Evolutionary conservation across 768 basidiomycete genomes (phyloP).

Genomic region (Lactarius vividus): DNA sequence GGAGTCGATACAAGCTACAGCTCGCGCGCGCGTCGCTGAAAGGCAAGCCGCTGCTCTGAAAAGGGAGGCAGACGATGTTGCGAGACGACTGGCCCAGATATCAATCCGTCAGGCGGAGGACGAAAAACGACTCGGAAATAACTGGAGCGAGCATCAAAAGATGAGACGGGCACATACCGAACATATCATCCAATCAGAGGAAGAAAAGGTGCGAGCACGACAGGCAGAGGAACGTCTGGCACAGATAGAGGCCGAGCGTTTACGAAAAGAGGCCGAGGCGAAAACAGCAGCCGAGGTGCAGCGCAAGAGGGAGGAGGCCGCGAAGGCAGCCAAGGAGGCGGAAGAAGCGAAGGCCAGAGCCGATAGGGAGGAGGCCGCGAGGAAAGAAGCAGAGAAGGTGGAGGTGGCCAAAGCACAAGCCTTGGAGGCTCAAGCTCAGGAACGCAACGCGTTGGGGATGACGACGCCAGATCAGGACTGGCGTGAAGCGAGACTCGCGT

Average conservation of each 20-base stretch:
- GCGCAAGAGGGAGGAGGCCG: conserved; percentile 32
- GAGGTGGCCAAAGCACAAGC: conserved; percentile 38
- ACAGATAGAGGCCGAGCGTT: conserved; percentile 49
- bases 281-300: conserved; percentile 31
- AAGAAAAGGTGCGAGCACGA: conserved; percentile 51
- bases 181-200: conserved; percentile 57
- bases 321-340: conserved; percentile 28
- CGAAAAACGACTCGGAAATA: conserved; percentile 43
- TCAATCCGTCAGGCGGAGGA: conserved; percentile 46
- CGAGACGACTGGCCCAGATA: conserved; percentile 43
- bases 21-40: conserved; percentile 30
- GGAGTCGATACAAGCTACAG: conserved; percentile 23
- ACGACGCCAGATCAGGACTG: conserved; percentile 63
- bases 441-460: conserved; percentile 48
- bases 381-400: conserved; percentile 32
- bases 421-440: conserved; percentile 39
- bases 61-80: conserved; percentile 53
- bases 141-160: conserved; percentile 46
- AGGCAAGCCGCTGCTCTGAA: conserved; percentile 43
- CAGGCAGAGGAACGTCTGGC: conserved; percentile 57
- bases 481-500: conserved; percentile 49
- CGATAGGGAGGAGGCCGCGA: conserved; percentile 39
- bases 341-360: conserved; percentile 29
- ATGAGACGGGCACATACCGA: conserved; percentile 59
- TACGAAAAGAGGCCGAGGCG: conserved; percentile 34